Evolutionary conservation across 2,329 filamentous ascomycete genomes (phyloP).

Genomic region (Penicillium thymicola): DNA sequence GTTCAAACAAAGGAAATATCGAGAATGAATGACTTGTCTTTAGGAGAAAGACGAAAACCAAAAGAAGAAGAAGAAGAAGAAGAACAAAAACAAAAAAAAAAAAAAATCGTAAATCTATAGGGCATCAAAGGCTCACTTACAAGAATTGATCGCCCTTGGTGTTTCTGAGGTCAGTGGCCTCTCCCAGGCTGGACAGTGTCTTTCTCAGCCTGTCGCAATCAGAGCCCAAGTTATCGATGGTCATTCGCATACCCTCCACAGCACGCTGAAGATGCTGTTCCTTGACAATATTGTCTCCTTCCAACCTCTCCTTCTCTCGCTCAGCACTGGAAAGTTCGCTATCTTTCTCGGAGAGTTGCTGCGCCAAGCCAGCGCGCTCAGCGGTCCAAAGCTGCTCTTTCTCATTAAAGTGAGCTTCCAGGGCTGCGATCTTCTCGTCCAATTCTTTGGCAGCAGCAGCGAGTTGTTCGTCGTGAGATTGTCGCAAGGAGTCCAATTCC

Average conservation of each 20-base stretch:
- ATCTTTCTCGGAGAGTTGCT: constrained; percentile 42
- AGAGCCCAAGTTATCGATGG: constrained; percentile 50
- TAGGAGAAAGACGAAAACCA: constrained; percentile 18
- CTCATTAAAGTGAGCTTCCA: constrained; percentile 28
- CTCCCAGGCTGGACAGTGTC: constrained; percentile 49
- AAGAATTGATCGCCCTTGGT: constrained; percentile 50
- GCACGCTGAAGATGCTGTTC: constrained; percentile 46
- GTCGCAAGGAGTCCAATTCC: constrained; percentile 26
- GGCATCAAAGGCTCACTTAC: constrained; percentile 41
- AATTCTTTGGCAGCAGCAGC: constrained; percentile 23
- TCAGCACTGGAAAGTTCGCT: constrained; percentile 43
- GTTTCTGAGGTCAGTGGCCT: constrained; percentile 51
- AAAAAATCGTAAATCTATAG: constrained; percentile 21
- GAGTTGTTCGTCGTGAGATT: constrained; percentile 27
- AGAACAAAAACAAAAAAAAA: constrained; percentile 2
- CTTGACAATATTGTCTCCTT: constrained; percentile 46
- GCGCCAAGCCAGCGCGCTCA: constrained; percentile 31
- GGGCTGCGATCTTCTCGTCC: constrained; percentile 25
- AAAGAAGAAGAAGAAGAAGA: constrained; percentile 16
- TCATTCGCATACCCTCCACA: constrained; percentile 44
- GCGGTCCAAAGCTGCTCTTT: constrained; percentile 36
- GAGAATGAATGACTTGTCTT: constrained; percentile 20
- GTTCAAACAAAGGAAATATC: constrained; percentile 12
- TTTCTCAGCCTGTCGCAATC: constrained; percentile 52
- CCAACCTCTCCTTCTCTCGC: constrained; percentile 43